Evolutionary conservation across 495 filamentous ascomycete species (phyloP), one percentile per base, ranked within the genome.

Genomic region (Letharia lupina): DNA sequence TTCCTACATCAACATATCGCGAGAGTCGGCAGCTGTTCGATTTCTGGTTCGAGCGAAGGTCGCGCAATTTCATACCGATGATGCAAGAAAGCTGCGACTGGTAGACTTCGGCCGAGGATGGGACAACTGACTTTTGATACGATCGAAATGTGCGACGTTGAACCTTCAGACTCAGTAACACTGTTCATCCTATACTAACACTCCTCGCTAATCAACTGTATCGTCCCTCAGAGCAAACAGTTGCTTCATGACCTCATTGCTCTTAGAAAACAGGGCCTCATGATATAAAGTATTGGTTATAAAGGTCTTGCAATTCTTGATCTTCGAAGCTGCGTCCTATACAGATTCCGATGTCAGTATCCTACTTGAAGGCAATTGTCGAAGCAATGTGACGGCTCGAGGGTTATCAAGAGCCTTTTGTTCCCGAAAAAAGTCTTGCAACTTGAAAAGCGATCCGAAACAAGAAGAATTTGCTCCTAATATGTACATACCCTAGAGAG

Each of bases 281-380:
- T 98, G 94, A 68, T 93, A 91, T 81, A 95, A 82, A n/a, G 78
- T 77, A 73, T 96, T 97, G 64, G 91, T 96, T 71, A 94, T 85
- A 67, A 87, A 91, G 59, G 88, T 87, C 77, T 92, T 91, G 70
- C 83, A 87, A 1, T 86, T 87, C 73, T 84, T 86, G 72, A 98
- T 89, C 76, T 85, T 84, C 40, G 77, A 74, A 16, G 90, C 92
- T 41, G 93, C 93, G 68, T 86, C 87, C 65, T 83, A 77, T 2
- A 89, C 83, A 18, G 91, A 73, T 39, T 54, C 28, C 4, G 50
- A 54, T 11, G 4, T 54, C 50, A 54, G 50, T 31, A 33, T 15
- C 5, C 13, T 4, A 28, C 33, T 2, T 37, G 16, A 37, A 57
- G 54, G 54, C 16, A 57, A n/a, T 4, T 3, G 31, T 57, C 15